Conservation (phyloP, 1,139 yeast species). For the Kluyveromyces sp. region DNA sequence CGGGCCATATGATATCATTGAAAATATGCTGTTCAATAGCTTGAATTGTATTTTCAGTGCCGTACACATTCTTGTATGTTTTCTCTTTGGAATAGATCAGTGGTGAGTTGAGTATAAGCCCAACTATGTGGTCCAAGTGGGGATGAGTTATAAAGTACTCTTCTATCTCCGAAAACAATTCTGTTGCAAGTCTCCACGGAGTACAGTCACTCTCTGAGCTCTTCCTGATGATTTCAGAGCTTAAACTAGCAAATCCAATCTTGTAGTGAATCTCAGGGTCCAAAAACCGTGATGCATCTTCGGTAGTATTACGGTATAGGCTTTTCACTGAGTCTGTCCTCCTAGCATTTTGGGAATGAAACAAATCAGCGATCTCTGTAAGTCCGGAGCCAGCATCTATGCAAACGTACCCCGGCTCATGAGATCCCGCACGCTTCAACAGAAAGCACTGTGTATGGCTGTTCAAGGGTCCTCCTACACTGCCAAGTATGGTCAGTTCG, state of each 20-base stretch:
- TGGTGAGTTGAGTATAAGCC: constrained; percentile 67
- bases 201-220: neutral
- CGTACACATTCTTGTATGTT: constrained; percentile 11
- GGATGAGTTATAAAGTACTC: constrained; percentile 69
- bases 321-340: constrained; percentile 9
- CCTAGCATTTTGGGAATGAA: constrained; percentile 23
- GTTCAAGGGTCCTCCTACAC: constrained; percentile 75
- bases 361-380: constrained; percentile 47
- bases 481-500: constrained; percentile 58
- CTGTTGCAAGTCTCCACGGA: constrained; percentile 11
- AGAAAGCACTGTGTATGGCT: constrained; percentile 59
- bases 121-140: constrained; percentile 74
- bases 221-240: constrained; percentile 2
- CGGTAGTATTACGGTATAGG: constrained; percentile 15
- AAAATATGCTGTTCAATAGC: constrained; percentile 53
- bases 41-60: constrained; percentile 49
- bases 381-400: constrained; percentile 80
- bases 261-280: constrained; percentile 9
- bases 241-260: constrained; percentile 12
- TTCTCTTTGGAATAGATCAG: constrained; percentile 34
- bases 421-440: constrained; percentile 46
- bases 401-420: constrained; percentile 42
- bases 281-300: constrained; percentile 13
- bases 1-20: constrained; percentile 78
- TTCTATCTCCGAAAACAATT: constrained; percentile 21